Evolutionary conservation across 2,329 filamentous ascomycete genomes (phyloP), one percentile per base, ranked within the genome.

Genomic region (Colletotrichum somersetense): DNA sequence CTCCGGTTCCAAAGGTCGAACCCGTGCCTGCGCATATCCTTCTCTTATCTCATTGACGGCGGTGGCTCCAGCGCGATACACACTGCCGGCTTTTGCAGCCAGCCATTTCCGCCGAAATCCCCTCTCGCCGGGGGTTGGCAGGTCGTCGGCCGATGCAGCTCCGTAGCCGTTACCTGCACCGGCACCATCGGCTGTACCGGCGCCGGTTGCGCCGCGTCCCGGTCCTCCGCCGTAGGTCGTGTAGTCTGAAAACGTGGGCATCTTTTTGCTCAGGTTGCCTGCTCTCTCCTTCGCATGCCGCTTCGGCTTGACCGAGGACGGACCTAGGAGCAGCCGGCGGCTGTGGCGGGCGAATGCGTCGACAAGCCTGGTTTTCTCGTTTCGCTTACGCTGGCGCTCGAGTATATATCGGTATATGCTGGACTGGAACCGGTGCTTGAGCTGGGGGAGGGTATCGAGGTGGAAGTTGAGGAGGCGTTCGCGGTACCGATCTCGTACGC

Each of bases 71-170:
- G 85, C 88, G 57, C 87, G 84, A 77, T 91, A 91, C 56, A 90
- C 78, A 65, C 80, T 89, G 23, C 87, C 87, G 0, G 89, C 89
- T 83, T 90, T 85, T 55, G 87, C 88, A 3, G 92, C 93, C 55
- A 98, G 84, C 85, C 92, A 97, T 81, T 88, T 92, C 76, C 96
- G 88, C 75, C 94, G 86, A n/a, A 90, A 88, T 1, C 95, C 94
- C 46, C 89, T 87, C 82, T 95, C 89, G 23, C 84, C 82, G 48
- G 80, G 77, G 23, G 40, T 74, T 84, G 75, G 82, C 79, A 64
- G 80, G 16, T 66, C 62, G 5, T 57, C 78, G 35, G 30, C 76
- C 6, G 71, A 72, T 7, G 62, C 69, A 80, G 77, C 71, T 79
- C 81, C 58, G 74, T 80, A 73, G 42, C 76, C 61, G 46, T 73